phyloP scores from a whole-genome alignment of 2,329 filamentous ascomycete genomes.

The Diaporthe amygdali region DNA sequence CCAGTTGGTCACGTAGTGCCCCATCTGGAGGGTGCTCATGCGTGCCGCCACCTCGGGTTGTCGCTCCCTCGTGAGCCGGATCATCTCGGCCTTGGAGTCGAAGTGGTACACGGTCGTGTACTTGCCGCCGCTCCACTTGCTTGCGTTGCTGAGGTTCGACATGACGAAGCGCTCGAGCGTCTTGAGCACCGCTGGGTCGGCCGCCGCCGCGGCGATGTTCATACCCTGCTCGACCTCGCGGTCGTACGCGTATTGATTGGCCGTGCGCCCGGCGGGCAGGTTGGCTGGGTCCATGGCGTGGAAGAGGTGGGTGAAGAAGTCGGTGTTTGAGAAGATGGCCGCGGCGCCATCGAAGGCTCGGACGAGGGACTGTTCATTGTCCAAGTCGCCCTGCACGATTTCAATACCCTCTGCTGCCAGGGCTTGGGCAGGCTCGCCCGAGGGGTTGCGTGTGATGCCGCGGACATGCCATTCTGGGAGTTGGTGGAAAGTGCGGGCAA shows the following conservation, averaged over 20 bases:
- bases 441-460: not conserved
- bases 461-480: not conserved
- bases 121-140: slow-evolving; percentile 21
- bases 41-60: slow-evolving; percentile 14
- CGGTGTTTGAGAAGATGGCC: slow-evolving; percentile 27
- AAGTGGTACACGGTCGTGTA: slow-evolving; percentile 26
- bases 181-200: slow-evolving; percentile 4
- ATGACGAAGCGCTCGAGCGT: slow-evolving; percentile 26
- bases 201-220: slow-evolving; percentile 35
- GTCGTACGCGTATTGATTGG: slow-evolving; percentile 18
- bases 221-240: slow-evolving; percentile 22
- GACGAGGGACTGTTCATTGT: slow-evolving; percentile 18
- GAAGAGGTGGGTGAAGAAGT: slow-evolving; percentile 24
- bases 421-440: not conserved
- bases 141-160: slow-evolving; percentile 22
- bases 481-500: not conserved
- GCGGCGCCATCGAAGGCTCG: slow-evolving; percentile 21
- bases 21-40: slow-evolving; percentile 23
- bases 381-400: slow-evolving; percentile 20
- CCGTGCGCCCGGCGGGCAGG: not conserved
- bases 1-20: slow-evolving; percentile 24
- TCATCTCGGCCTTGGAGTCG: slow-evolving; percentile 26
- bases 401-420: slow-evolving; percentile 21
- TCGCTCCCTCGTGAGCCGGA: slow-evolving; percentile 1
- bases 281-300: not conserved